These are phyloP conservation scores for Monosporascus sp. DNA, from an alignment of 2,329 filamentous ascomycete species.

Conservation along the genomic window DNA sequence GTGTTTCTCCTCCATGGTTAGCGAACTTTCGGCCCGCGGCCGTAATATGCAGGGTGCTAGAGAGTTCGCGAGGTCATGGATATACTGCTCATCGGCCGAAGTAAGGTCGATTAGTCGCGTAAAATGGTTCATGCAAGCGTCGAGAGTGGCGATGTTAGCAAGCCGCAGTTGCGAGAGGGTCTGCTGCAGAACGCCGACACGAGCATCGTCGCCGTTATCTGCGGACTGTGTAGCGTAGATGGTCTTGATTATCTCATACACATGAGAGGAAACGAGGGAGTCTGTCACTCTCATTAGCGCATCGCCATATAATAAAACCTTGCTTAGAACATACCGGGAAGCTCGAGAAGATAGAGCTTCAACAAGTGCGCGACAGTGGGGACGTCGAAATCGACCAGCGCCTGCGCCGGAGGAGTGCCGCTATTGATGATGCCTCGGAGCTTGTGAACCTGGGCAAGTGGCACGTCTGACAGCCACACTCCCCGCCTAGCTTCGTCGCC, in stretches of 20 bases:
- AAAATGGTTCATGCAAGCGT: conserved; percentile 97
- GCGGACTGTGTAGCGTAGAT: conserved; percentile 82
- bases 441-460: conserved; percentile 76
- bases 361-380: conserved; percentile 88
- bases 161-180: conserved; percentile 91
- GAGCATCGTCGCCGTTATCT: conserved; percentile 70
- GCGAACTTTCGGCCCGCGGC: conserved; percentile 77
- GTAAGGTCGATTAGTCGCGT: conserved; percentile 94
- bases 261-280: conserved; percentile 95
- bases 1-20: conserved; percentile 95
- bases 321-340: conserved; percentile 64
- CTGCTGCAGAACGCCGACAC: conserved; percentile 88
- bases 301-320: background rate
- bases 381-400: conserved; percentile 84
- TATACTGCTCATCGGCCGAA: conserved; percentile 85
- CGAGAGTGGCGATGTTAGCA: conserved; percentile 97
- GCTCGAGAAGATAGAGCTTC: conserved; percentile 90
- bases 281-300: conserved; percentile 49
- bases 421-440: conserved; percentile 81
- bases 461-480: conserved; percentile 93
- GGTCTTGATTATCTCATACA: conserved; percentile 97
- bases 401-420: conserved; percentile 69
- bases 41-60: conserved; percentile 84
- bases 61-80: conserved; percentile 65
- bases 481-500: conserved; percentile 87